These are phyloP conservation scores for Cymodocea nodosa DNA, from an alignment of 116 monocot genomes.

Conservation along the genomic window DNA sequence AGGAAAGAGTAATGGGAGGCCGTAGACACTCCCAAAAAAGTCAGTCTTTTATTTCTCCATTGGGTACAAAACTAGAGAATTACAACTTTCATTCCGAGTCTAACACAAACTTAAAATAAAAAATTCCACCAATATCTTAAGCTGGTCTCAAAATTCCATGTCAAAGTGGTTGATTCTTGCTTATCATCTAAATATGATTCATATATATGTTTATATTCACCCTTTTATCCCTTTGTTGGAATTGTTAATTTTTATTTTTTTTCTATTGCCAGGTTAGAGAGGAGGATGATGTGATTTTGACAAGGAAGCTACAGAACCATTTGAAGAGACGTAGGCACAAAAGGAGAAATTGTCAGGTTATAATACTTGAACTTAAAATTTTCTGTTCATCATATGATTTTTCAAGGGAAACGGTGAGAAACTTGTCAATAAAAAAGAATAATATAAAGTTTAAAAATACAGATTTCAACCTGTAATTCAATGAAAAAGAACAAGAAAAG, in stretches of 20 bases:
- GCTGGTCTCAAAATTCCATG: not conserved
- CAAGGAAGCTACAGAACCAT: conserved; percentile 40
- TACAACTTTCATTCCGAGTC: too few species aligned
- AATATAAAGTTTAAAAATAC: too few species aligned
- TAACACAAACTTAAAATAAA: too few species aligned
- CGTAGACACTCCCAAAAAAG: too few species aligned
- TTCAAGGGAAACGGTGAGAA: too few species aligned
- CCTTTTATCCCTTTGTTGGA: not conserved
- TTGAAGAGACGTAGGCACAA: conserved; percentile 47
- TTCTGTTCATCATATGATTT: not conserved
- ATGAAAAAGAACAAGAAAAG: too few species aligned
- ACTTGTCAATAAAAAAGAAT: too few species aligned
- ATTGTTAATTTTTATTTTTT: not conserved
- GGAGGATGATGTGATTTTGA: conserved; percentile 65
- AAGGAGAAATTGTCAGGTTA: conserved; percentile 24
- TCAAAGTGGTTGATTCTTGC: not conserved
- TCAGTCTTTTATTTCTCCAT: too few species aligned
- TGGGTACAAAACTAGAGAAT: too few species aligned
- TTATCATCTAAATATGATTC: not conserved
- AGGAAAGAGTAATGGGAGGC: too few species aligned
- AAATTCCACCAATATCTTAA: not conserved
- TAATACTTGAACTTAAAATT: not conserved
- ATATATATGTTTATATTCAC: not conserved
- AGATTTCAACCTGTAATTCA: too few species aligned
- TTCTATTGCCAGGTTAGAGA: conserved; percentile 52